Conservation (phyloP, 352 stramenopile genomes). For the Pythium phragmiticola region DNA sequence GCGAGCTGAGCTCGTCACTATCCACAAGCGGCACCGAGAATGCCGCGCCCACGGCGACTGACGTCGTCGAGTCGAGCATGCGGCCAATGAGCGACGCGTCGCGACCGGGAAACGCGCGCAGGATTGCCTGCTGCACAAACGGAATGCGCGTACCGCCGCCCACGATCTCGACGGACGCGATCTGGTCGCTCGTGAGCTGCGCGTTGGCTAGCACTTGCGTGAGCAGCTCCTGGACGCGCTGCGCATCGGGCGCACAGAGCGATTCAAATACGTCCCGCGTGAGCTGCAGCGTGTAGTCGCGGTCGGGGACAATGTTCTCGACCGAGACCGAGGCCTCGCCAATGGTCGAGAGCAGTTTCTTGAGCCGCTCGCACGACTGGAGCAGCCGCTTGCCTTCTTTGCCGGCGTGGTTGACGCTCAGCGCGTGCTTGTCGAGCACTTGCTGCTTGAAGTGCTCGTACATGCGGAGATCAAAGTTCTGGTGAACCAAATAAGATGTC, state of each 20-base stretch:
- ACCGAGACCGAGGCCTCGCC: conserved; percentile 72
- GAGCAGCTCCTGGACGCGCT: conserved; percentile 57
- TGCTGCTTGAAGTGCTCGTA: conserved; percentile 82
- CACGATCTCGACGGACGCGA: conserved; percentile 86
- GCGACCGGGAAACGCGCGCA: conserved; percentile 47
- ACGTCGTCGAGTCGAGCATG: conserved; percentile 88
- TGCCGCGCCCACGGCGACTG: conserved; percentile 77
- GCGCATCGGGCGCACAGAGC: conserved; percentile 52
- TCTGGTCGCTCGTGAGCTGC: conserved; percentile 36
- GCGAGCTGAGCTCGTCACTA: not conserved
- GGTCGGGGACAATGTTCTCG: conserved; percentile 81
- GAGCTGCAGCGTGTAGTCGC: conserved; percentile 77
- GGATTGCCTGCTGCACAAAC: conserved; percentile 76
- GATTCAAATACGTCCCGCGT: conserved; percentile 71
- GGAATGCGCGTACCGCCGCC: conserved; percentile 89
- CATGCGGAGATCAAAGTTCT: conserved; percentile 72
- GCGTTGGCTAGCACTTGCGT: conserved; percentile 45
- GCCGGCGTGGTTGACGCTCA: conserved; percentile 52
- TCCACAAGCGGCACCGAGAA: conserved; percentile 27
- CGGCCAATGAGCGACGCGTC: conserved; percentile 62
- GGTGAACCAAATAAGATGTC: not conserved
- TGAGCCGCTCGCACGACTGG: conserved; percentile 84
- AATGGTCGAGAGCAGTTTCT: conserved; percentile 90
- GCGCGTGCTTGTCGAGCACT: conserved; percentile 50
- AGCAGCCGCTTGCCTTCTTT: conserved; percentile 88